Evolutionary conservation across 441 rosid species (phyloP).

Genomic region (Adansonia madagascariensis): DNA sequence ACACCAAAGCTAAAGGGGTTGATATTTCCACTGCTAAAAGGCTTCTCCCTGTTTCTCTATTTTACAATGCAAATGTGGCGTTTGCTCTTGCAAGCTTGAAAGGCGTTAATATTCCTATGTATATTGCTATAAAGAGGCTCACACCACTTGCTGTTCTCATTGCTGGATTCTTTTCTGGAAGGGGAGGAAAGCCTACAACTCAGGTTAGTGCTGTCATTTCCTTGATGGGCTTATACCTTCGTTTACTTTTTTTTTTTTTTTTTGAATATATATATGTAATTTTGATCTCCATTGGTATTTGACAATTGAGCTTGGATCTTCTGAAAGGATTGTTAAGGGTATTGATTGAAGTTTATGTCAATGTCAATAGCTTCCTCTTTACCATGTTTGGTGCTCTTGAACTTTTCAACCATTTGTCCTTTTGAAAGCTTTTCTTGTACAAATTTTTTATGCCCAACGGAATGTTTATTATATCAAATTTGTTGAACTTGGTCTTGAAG

Average conservation of each 20-base stretch:
- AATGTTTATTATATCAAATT: not conserved
- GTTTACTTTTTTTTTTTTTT: not conserved
- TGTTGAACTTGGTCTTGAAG: conserved; percentile 11
- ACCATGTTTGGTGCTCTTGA: not conserved
- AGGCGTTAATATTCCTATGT: conserved; percentile 98
- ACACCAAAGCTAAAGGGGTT: conserved; percentile 59
- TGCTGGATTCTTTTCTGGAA: conserved; percentile 73
- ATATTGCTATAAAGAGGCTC: conserved; percentile 94
- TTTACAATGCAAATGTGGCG: conserved; percentile 96
- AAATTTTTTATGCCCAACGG: not conserved
- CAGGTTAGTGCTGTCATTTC: conserved; percentile 53
- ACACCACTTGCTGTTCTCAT: conserved; percentile 88
- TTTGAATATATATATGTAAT: not conserved
- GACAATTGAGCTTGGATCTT: not conserved
- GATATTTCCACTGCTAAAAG: conserved; percentile 66
- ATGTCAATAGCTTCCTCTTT: not conserved
- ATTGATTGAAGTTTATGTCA: not conserved
- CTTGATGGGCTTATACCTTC: not conserved
- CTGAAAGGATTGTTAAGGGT: not conserved
- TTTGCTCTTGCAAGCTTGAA: conserved; percentile 97
- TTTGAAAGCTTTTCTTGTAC: not conserved
- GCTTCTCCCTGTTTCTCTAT: conserved; percentile 80
- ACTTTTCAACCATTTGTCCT: not conserved
- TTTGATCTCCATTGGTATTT: not conserved
- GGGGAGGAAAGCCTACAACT: conserved; percentile 75